phyloP scores from a whole-genome alignment of 441 rosid genomes.

The Geranium incanum region DNA sequence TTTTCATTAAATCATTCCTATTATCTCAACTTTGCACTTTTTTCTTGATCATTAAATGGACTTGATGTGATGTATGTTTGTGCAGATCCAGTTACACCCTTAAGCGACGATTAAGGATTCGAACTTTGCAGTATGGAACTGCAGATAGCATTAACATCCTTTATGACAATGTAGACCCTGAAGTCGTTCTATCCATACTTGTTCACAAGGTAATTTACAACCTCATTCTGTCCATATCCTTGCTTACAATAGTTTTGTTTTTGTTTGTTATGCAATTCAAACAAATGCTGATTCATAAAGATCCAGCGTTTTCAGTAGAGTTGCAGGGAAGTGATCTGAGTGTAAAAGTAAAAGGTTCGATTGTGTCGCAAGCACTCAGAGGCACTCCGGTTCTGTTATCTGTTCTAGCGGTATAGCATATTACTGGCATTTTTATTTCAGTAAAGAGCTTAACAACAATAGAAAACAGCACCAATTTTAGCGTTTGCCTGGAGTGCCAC shows the following conservation, averaged over 20 bases:
- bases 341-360: neutral
- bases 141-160: conserved; percentile 71
- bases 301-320: neutral
- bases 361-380: neutral
- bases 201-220: conserved; percentile 68
- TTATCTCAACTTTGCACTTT: neutral
- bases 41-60: neutral
- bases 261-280: neutral
- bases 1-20: neutral
- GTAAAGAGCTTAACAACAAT: neutral
- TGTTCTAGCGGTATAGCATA: neutral
- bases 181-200: conserved; percentile 73
- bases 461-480: neutral
- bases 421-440: neutral
- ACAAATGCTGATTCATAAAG: neutral
- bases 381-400: neutral
- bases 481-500: neutral
- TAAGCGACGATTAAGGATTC: conserved; percentile 75
- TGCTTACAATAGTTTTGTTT: neutral
- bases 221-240: conserved; percentile 10
- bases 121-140: conserved; percentile 72
- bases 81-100: conserved; percentile 66
- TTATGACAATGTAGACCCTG: conserved; percentile 80
- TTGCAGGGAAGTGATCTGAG: neutral
- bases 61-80: conserved; percentile 22